Evolutionary conservation across 306 rosid species (phyloP).

Genomic region (Dryas alaskensis): DNA sequence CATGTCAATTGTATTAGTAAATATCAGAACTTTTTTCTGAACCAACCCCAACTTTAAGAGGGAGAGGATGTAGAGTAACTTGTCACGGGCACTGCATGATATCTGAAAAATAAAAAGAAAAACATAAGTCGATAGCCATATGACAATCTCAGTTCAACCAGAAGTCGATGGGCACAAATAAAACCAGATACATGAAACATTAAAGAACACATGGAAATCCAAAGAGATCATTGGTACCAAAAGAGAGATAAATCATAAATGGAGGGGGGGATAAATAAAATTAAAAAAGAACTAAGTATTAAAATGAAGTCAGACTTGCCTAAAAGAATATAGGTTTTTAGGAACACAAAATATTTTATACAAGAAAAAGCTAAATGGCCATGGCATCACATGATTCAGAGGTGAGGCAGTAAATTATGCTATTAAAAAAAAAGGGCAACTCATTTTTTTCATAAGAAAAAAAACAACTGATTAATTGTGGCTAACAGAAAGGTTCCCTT

Average conservation of each 20-base stretch:
- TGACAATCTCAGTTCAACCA: background rate
- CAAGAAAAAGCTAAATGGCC: background rate
- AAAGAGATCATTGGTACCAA: background rate
- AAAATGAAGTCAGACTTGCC: conserved; percentile 1
- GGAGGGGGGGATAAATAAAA: background rate
- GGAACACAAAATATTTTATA: background rate
- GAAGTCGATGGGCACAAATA: background rate
- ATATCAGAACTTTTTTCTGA: conserved; percentile 84
- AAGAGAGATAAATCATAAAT: background rate
- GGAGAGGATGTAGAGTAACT: conserved; percentile 72
- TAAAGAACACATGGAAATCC: background rate
- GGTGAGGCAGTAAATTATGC: background rate
- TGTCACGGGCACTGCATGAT: conserved; percentile 62
- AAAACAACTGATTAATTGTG: background rate
- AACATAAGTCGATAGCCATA: background rate
- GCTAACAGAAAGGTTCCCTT: background rate
- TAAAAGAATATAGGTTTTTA: background rate
- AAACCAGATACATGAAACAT: background rate
- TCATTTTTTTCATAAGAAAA: too few species aligned
- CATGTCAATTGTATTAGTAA: conserved; percentile 77
- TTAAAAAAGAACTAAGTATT: background rate
- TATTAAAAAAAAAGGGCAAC: background rate
- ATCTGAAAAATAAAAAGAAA: conserved; percentile 45
- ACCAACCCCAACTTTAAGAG: conserved; percentile 87
- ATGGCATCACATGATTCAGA: background rate